These are phyloP conservation scores for Senna siamea DNA, from an alignment of 306 rosid genomes.

Conservation along the genomic window DNA sequence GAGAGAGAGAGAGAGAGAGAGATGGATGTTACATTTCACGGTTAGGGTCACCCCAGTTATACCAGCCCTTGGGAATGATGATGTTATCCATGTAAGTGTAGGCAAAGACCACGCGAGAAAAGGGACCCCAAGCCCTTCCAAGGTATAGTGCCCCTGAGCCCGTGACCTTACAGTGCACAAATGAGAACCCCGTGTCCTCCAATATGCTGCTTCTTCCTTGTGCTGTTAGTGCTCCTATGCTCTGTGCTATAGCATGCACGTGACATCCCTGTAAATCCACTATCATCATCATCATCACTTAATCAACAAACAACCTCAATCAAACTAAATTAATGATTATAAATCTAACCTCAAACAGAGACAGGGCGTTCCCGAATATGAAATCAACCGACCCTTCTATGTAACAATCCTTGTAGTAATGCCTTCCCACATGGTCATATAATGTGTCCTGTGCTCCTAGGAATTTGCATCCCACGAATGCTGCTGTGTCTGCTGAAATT, in stretches of 20 bases:
- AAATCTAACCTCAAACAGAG: constrained; percentile 55
- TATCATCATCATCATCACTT: no score
- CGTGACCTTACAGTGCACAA: constrained; percentile 69
- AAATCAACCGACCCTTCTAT: constrained; percentile 81
- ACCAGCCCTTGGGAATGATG: constrained; percentile 70
- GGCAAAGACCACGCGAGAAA: constrained; percentile 63
- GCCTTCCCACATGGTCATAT: constrained; percentile 74
- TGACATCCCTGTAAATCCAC: constrained; percentile 63
- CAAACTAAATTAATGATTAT: no score
- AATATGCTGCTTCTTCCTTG: constrained; percentile 57
- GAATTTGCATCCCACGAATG: constrained; percentile 62
- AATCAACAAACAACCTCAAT: not conserved
- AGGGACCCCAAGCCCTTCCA: constrained; percentile 75
- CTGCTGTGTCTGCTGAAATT: constrained; percentile 63
- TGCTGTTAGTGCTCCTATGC: constrained; percentile 59
- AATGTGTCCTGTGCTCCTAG: constrained; percentile 78
- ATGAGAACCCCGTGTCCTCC: constrained; percentile 69
- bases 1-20: not conserved
- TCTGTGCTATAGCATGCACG: constrained; percentile 61
- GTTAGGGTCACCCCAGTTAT: constrained; percentile 63
- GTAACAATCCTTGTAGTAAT: constrained; percentile 66
- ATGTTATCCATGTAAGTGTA: constrained; percentile 66
- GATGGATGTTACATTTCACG: constrained; percentile 50
- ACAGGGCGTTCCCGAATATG: constrained; percentile 74
- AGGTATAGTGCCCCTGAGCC: constrained; percentile 69